Evolutionary conservation across 305 asterid genomes (phyloP).

Genomic region (Plantago lanceolata): DNA sequence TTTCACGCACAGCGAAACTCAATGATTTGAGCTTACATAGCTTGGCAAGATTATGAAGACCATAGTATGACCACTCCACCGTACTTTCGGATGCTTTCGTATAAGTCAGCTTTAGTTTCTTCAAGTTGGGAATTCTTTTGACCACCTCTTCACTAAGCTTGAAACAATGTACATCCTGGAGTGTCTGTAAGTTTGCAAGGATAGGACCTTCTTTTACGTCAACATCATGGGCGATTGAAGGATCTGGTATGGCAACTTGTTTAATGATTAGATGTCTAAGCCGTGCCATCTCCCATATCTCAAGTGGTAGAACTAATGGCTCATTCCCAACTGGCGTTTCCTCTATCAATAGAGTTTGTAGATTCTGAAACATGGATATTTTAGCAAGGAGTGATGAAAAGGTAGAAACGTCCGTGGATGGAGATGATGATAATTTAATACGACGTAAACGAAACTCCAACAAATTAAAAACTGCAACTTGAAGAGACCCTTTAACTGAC

Average conservation of each 20-base stretch:
- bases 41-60: neutral
- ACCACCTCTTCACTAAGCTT: neutral
- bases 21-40: neutral
- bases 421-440: neutral
- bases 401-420: neutral
- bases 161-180: neutral
- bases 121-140: conserved; percentile 5
- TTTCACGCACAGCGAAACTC: neutral
- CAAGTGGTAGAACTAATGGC: neutral
- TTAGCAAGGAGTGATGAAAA: neutral
- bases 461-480: neutral
- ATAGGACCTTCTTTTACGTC: neutral
- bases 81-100: neutral
- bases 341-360: neutral
- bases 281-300: neutral
- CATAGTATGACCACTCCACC: neutral
- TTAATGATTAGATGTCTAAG: neutral
- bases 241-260: neutral
- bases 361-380: neutral
- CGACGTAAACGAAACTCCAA: neutral
- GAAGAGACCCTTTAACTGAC: neutral
- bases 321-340: conserved; percentile 3
- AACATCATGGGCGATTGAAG: neutral
- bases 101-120: neutral
- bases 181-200: neutral